A percentile compares a stretch with the other conserved stretches of the same genome.
Evolutionary conservation across 2,329 filamentous ascomycete species (phyloP).

Genomic region (Cladosporium sp.): DNA sequence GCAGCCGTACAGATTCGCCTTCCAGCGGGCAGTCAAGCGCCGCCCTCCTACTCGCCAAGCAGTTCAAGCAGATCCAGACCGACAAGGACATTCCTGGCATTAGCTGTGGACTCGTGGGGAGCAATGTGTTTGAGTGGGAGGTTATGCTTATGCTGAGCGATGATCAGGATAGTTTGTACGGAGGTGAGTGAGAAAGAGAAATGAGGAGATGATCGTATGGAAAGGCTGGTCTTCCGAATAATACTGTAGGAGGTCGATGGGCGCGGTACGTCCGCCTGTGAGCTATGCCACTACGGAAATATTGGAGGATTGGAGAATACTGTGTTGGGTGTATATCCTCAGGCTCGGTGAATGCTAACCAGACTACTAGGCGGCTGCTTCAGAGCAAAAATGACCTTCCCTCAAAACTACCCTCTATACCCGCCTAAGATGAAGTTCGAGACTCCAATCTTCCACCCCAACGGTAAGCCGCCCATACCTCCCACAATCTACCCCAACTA

Average conservation of each 20-base stretch:
- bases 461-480: slow-evolving; percentile 50
- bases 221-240: too few relatives aligned
- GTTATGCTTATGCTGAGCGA: slow-evolving; percentile 98
- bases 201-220: not conserved
- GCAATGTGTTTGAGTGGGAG: slow-evolving; percentile 95
- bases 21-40: slow-evolving; percentile 45
- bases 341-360: not conserved
- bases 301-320: too few relatives aligned
- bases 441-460: slow-evolving; percentile 85
- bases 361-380: slow-evolving; percentile 76
- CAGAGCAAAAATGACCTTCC: slow-evolving; percentile 77
- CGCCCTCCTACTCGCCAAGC: slow-evolving; percentile 69
- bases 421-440: slow-evolving; percentile 88
- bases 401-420: slow-evolving; percentile 75
- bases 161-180: slow-evolving; percentile 72
- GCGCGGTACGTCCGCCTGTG: not conserved
- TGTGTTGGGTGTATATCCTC: not conserved
- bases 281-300: not conserved
- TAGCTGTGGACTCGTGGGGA: slow-evolving; percentile 80
- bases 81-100: slow-evolving; percentile 91
- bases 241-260: not conserved
- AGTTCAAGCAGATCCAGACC: slow-evolving; percentile 90
- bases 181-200: slow-evolving; percentile 58
- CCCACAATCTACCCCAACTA: not conserved
- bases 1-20: slow-evolving; percentile 16